Conservation (phyloP, 78 protist genomes). For the Carpediemonas membranifera region DNA sequence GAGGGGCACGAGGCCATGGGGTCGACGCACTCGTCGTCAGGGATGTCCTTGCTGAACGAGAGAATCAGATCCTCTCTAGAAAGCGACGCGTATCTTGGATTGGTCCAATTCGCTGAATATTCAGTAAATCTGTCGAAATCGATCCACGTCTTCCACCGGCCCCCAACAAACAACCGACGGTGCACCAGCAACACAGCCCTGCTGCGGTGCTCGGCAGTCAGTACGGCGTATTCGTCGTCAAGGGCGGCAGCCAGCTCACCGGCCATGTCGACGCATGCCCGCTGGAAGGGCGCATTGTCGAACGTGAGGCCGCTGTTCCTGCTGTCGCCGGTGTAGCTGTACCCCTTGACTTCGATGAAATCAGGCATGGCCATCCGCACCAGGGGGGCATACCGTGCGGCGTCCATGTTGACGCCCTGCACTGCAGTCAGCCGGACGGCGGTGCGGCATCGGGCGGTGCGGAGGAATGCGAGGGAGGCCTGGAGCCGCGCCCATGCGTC, state of each 20-base stretch:
- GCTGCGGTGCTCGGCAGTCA: slow-evolving; percentile 70
- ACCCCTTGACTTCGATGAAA: slow-evolving; percentile 73
- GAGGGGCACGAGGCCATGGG: too few relatives aligned
- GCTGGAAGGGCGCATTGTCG: slow-evolving; percentile 63
- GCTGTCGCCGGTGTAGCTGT: slow-evolving; percentile 48
- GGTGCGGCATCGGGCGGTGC: slow-evolving; percentile 41
- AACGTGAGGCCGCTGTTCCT: slow-evolving; percentile 38
- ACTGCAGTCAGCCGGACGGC: slow-evolving; percentile 72
- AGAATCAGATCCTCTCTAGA: too few relatives aligned
- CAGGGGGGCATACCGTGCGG: slow-evolving; percentile 39
- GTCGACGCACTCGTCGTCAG: too few relatives aligned
- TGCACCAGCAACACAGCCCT: slow-evolving; percentile 54
- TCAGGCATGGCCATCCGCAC: slow-evolving; percentile 55
- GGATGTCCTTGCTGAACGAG: too few relatives aligned
- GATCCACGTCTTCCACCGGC: slow-evolving; percentile 75
- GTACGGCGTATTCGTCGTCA: slow-evolving; percentile 36
- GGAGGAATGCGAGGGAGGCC: slow-evolving; percentile 35
- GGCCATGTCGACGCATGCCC: slow-evolving; percentile 16
- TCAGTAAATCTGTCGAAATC: slow-evolving; percentile 67
- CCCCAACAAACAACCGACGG: slow-evolving; percentile 22
- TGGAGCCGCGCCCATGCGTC: slow-evolving; percentile 75
- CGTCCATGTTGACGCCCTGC: slow-evolving; percentile 30
- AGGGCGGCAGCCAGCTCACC: slow-evolving; percentile 9
- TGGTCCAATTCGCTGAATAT: too few relatives aligned
- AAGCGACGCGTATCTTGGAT: too few relatives aligned